phyloP scores from a whole-genome alignment of 768 basidiomycete species.

The Macrolepiota dolichaula region DNA sequence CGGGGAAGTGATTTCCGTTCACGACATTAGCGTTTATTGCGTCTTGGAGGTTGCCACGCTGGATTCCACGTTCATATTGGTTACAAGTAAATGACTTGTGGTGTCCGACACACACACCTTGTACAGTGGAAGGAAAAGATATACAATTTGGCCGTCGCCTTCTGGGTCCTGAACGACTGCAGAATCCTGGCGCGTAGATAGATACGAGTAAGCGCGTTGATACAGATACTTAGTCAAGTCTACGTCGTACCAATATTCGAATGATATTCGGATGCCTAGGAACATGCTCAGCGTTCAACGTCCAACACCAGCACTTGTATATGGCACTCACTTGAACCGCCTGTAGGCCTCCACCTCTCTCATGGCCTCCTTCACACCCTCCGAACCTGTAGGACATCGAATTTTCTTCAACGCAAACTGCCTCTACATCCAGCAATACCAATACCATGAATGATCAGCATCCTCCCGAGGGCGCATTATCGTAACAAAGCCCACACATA shows the following conservation, averaged over 20 bases:
- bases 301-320: background rate
- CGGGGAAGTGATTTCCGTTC: conserved; percentile 79
- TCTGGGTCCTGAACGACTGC: conserved; percentile 92
- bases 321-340: conserved; percentile 73
- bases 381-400: conserved; percentile 83
- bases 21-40: conserved; percentile 84
- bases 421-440: conserved; percentile 40
- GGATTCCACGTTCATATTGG: conserved; percentile 4
- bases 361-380: conserved; percentile 88
- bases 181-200: conserved; percentile 60
- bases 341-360: conserved; percentile 90
- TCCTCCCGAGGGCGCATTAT: background rate
- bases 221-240: background rate
- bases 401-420: conserved; percentile 98
- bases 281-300: conserved; percentile 2
- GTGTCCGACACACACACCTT: conserved; percentile 48
- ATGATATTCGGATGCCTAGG: conserved; percentile 94
- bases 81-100: background rate
- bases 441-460: background rate
- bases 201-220: background rate
- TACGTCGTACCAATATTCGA: conserved; percentile 67
- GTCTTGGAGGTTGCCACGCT: conserved; percentile 95
- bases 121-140: conserved; percentile 93
- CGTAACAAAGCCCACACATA: conserved; percentile 31
- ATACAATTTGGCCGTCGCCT: conserved; percentile 92